Evolutionary conservation across 1,139 yeast species (phyloP).

Genomic region (Zygotorulaspora mrakii): DNA sequence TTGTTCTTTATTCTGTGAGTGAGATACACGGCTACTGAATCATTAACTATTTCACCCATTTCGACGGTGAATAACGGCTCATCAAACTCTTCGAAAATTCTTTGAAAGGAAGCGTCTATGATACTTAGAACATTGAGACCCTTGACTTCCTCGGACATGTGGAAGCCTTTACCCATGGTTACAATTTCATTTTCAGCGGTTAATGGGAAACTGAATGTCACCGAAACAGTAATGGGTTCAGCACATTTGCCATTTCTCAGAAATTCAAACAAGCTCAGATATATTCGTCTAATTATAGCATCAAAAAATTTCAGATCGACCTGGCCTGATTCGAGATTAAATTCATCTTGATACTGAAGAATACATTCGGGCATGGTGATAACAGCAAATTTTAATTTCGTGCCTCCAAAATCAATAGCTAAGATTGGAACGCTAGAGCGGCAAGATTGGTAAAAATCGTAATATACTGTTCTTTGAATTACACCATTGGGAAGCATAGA

Average conservation of each 20-base stretch:
- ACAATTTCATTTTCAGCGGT: conserved; percentile 28
- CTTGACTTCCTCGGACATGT: conserved; percentile 23
- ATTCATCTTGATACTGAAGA: conserved; percentile 16
- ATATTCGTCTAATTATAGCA: conserved; percentile 20
- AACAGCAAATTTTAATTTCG: conserved; percentile 27
- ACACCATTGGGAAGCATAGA: conserved; percentile 24
- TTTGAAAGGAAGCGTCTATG: conserved; percentile 21
- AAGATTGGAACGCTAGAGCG: conserved; percentile 5
- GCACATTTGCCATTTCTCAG: conserved; percentile 2
- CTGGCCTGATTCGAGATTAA: conserved; percentile 19
- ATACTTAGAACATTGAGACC: conserved; percentile 20
- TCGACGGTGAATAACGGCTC: conserved; percentile 12
- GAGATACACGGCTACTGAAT: conserved; percentile 37
- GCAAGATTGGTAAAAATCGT: neutral
- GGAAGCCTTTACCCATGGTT: conserved; percentile 39
- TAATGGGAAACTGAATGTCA: conserved; percentile 39
- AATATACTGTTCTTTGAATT: neutral
- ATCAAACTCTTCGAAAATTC: conserved; percentile 4
- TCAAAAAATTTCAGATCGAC: conserved; percentile 33
- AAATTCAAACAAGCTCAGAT: conserved; percentile 5
- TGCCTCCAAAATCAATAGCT: conserved; percentile 34
- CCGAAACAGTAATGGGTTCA: conserved; percentile 22
- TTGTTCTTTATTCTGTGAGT: conserved; percentile 22
- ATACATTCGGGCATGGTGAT: conserved; percentile 17
- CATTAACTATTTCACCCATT: conserved; percentile 34